Evolutionary conservation across 345 rosid species (phyloP).

Genomic region (Streptanthus diversifolius): DNA sequence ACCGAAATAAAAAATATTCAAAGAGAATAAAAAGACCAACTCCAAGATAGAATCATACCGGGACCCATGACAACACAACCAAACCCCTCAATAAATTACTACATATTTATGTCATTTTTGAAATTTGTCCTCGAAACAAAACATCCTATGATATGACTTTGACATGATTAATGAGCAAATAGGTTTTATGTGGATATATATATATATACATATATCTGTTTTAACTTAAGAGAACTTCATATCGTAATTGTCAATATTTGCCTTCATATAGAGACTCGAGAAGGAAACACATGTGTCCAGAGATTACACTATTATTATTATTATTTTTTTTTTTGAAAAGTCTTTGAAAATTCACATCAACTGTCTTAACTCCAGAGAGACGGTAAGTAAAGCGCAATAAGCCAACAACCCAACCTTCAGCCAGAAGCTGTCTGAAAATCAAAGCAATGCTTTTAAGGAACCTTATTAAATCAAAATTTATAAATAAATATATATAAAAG

Average conservation of each 20-base stretch:
- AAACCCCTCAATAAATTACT: neutral
- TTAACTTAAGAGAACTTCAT: neutral
- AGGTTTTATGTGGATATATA: neutral
- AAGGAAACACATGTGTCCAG: neutral
- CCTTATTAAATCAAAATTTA: neutral
- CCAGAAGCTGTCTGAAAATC: conserved; percentile 38
- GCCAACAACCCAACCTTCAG: conserved; percentile 35
- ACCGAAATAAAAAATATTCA: too few relatives aligned
- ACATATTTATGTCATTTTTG: neutral
- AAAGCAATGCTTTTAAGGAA: conserved; percentile 36
- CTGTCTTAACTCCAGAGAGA: conserved; percentile 12
- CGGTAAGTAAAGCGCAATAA: conserved; percentile 30
- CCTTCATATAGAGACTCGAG: neutral
- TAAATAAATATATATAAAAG: conserved; percentile 10
- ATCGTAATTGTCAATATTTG: neutral
- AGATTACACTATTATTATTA: neutral
- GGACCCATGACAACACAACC: too few relatives aligned
- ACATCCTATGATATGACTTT: neutral
- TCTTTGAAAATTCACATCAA: neutral
- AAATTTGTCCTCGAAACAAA: neutral
- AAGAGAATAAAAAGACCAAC: too few relatives aligned
- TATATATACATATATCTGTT: neutral
- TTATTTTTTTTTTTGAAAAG: neutral
- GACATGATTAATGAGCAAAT: neutral
- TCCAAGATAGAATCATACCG: neutral